Conservation (phyloP, 2,329 filamentous ascomycete genomes). For the Eutypella sp. region DNA sequence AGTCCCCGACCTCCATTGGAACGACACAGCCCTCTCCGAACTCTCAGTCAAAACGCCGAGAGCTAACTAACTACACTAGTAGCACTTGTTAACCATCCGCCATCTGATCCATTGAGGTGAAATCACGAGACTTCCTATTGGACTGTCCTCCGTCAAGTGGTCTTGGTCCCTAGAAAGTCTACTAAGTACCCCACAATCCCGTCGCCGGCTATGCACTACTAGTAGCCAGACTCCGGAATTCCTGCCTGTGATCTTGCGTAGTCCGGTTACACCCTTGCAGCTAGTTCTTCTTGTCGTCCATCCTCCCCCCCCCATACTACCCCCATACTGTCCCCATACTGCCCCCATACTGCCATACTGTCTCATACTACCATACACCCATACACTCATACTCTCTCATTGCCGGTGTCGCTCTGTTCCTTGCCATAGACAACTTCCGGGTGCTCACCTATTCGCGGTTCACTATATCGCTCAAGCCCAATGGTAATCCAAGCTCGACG, state of each 20-base stretch:
- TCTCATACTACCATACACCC: no score
- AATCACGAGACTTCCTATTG: neutral
- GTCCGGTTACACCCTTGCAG: no score
- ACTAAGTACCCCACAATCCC: constrained; percentile 1
- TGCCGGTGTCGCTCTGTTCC: neutral
- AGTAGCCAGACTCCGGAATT: no score
- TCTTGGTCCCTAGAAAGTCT: neutral
- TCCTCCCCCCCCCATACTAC: no score
- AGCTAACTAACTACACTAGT: neutral
- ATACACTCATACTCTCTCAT: no score
- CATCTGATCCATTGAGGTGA: neutral
- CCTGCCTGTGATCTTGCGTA: no score
- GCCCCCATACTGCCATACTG: no score
- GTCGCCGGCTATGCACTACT: neutral
- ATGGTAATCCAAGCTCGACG: neutral
- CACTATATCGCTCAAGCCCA: neutral
- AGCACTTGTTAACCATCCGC: neutral
- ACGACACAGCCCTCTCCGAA: no score
- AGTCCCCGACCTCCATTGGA: no score
- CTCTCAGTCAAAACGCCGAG: neutral
- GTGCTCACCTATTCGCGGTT: neutral
- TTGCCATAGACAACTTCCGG: neutral
- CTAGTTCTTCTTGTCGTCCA: no score
- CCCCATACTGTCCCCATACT: no score
- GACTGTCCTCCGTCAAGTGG: neutral